Conservation (phyloP, 495 filamentous ascomycete species). For the Aspergillus heteromorphus region DNA sequence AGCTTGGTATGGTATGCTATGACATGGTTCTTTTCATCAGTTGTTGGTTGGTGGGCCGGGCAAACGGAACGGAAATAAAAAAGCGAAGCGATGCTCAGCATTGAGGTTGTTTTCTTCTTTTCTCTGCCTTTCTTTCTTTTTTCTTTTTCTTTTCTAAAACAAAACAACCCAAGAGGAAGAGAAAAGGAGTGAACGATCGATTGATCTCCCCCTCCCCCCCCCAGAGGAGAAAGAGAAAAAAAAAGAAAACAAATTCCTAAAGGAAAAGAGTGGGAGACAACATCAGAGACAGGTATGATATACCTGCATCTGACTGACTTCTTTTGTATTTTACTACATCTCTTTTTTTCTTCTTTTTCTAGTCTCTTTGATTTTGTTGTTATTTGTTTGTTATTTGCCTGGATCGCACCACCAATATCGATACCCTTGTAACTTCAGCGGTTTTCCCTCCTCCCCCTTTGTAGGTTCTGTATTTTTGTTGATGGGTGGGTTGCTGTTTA, state of each 20-base stretch:
- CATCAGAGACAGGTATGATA: too few relatives aligned
- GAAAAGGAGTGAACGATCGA: neutral
- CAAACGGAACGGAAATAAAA: neutral
- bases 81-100: neutral
- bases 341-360: conserved; percentile 17
- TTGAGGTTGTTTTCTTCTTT: neutral
- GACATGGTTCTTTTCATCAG: too few relatives aligned
- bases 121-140: too few relatives aligned
- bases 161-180: neutral
- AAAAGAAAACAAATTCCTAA: conserved; percentile 8
- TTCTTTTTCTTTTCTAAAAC: too few relatives aligned
- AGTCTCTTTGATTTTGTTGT: too few relatives aligned
- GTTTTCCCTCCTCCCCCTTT: too few relatives aligned
- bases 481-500: too few relatives aligned
- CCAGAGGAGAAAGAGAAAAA: neutral
- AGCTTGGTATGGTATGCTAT: neutral
- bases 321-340: conserved; percentile 14
- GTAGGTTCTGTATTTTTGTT: too few relatives aligned
- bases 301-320: conserved; percentile 5
- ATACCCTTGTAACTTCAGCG: conserved; percentile 37
- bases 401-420: conserved; percentile 32
- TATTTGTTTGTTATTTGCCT: too few relatives aligned
- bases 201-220: neutral
- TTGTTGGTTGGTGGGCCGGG: neutral
- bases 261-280: conserved; percentile 18